A percentile compares a stretch with the other conserved stretches of the same genome.
Evolutionary conservation across 2,329 filamentous ascomycete genomes (phyloP).

Genomic region (Aureobasidium sp.): DNA sequence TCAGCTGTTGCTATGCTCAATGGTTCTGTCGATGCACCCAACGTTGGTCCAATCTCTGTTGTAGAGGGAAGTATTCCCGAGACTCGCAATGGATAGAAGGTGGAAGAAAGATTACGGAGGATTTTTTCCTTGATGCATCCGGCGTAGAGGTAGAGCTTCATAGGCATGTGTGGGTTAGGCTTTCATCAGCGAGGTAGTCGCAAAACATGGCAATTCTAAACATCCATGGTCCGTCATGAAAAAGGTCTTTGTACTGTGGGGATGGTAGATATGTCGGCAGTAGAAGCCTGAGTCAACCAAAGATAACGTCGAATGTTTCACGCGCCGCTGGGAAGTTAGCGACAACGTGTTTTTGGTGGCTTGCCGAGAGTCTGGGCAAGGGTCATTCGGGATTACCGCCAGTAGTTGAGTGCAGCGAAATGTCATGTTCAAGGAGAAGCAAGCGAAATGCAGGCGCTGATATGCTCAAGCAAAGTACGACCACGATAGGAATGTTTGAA

Average conservation of each 20-base stretch:
- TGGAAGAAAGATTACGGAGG: not conserved
- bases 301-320: not conserved
- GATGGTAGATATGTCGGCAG: not conserved
- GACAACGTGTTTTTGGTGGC: conserved; percentile 9
- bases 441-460: not conserved
- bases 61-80: conserved; percentile 25
- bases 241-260: not conserved
- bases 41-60: conserved; percentile 25
- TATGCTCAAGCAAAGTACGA: not conserved
- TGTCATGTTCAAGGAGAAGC: not conserved
- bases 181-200: not conserved
- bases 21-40: conserved; percentile 26
- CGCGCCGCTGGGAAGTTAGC: conserved; percentile 3
- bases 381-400: not conserved
- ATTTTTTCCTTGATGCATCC: not conserved
- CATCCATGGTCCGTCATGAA: not conserved
- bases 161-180: not conserved
- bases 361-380: not conserved
- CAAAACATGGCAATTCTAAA: not conserved
- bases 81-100: not conserved
- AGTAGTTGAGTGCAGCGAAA: too few species aligned
- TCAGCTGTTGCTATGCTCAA: conserved; percentile 30
- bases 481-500: not conserved
- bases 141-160: conserved; percentile 11
- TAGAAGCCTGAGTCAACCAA: not conserved